Percentiles rank a stretch among this genome's conserved stretches.
Evolutionary conservation across 176 grass and related monocot genomes (phyloP).

Genomic region (Rhipidocladum racemiflorum): DNA sequence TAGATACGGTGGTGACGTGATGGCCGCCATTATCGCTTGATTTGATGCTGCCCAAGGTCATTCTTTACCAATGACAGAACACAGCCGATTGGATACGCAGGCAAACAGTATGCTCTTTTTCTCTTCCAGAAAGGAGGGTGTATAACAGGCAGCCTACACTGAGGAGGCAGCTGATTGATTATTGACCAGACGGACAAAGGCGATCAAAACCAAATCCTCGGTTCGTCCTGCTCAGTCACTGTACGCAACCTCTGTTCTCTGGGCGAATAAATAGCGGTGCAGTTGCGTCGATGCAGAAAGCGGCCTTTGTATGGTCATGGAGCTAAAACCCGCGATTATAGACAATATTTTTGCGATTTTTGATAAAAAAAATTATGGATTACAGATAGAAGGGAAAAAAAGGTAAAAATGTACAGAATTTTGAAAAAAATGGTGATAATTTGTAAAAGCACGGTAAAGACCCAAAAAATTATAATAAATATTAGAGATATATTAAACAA

Average conservation of each 20-base stretch:
- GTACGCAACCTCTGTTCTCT: background rate
- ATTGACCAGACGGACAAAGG: conserved; percentile 22
- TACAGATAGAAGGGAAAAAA: too few relatives aligned
- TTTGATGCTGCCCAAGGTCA: conserved; percentile 1
- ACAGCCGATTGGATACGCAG: background rate
- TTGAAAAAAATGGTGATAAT: too few relatives aligned
- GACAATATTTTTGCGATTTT: too few relatives aligned
- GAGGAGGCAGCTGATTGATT: background rate
- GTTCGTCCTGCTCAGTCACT: background rate
- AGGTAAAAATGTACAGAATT: too few relatives aligned
- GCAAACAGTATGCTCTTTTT: background rate
- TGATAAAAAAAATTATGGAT: too few relatives aligned
- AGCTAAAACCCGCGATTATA: too few relatives aligned
- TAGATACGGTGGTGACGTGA: conserved; percentile 5
- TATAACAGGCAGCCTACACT: background rate
- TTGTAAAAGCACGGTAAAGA: too few relatives aligned
- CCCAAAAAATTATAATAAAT: too few relatives aligned
- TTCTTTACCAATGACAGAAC: background rate
- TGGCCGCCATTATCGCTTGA: background rate
- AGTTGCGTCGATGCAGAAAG: conserved; percentile 8
- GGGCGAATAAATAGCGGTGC: background rate
- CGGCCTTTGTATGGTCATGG: background rate
- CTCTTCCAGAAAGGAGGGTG: background rate
- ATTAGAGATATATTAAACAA: too few relatives aligned
- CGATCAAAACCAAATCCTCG: background rate